These are phyloP conservation scores for Angomonas ambiguus DNA, from an alignment of 208 protist genomes.

Conservation along the genomic window DNA sequence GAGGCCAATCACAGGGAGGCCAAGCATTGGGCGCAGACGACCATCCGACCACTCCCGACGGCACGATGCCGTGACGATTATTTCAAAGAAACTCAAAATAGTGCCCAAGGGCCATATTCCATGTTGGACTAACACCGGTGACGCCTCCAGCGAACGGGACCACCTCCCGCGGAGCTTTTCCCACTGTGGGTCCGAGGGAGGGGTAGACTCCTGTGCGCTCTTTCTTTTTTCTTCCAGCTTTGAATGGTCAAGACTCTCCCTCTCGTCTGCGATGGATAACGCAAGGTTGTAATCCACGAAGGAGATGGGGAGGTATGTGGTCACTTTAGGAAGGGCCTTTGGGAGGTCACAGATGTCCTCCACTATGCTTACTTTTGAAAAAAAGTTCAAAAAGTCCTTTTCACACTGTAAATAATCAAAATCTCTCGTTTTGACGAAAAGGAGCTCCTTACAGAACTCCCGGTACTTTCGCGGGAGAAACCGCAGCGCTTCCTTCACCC, in stretches of 20 bases:
- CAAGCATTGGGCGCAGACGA: constrained; percentile 20
- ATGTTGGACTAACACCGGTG: constrained; percentile 12
- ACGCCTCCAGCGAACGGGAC: constrained; percentile 22
- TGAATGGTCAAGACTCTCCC: neutral
- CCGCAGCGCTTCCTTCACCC: constrained; percentile 13
- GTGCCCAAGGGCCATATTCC: constrained; percentile 32
- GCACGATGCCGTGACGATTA: constrained; percentile 34
- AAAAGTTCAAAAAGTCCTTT: neutral
- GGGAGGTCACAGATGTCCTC: constrained; percentile 15
- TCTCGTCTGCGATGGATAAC: neutral
- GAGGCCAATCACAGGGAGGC: constrained; percentile 12
- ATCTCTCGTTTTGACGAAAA: constrained; percentile 15
- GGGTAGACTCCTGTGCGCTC: neutral
- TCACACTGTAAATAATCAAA: neutral
- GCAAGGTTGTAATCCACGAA: constrained; percentile 19
- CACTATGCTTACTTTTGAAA: neutral
- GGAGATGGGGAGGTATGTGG: constrained; percentile 19
- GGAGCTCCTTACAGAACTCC: constrained; percentile 9
- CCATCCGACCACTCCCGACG: constrained; percentile 22
- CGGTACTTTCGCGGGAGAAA: constrained; percentile 19
- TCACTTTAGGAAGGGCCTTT: constrained; percentile 10
- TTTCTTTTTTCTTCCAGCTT: neutral
- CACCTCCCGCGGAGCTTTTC: constrained; percentile 14
- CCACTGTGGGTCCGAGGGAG: neutral
- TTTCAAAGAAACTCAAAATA: constrained; percentile 32